phyloP scores from a whole-genome alignment of 208 protist genomes.

The Kentomonas sorsogonicus region DNA sequence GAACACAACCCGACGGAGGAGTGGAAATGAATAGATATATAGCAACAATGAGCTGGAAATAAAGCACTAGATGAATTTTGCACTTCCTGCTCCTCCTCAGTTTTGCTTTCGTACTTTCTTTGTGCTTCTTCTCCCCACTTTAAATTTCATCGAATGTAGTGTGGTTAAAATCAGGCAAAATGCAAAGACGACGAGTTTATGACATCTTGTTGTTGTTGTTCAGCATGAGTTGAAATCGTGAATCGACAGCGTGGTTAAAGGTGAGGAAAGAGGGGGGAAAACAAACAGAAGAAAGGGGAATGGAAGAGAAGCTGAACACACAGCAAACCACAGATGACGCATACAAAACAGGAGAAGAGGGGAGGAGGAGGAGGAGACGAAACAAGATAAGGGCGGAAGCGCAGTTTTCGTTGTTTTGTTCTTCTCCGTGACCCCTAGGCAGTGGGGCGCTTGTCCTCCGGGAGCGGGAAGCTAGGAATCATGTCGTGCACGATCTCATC shows the following conservation, averaged over 20 bases:
- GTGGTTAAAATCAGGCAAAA: constrained; percentile 3
- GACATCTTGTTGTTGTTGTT: no score
- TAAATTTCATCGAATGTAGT: no score
- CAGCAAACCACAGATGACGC: not conserved
- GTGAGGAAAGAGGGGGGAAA: not conserved
- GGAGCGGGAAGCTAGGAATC: constrained; percentile 85
- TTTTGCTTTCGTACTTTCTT: no score
- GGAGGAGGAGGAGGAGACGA: not conserved
- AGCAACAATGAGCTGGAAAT: no score
- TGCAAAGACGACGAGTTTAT: no score
- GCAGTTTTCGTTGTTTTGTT: not conserved
- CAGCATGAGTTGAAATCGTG: no score
- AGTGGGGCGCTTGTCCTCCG: constrained; percentile 84
- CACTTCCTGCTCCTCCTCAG: no score
- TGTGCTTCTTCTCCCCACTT: no score
- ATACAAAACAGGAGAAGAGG: not conserved
- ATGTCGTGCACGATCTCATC: constrained; percentile 83
- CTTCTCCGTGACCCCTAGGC: constrained; percentile 11
- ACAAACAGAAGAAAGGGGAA: not conserved
- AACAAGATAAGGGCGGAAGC: not conserved
- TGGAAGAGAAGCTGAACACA: not conserved
- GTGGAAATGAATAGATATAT: no score
- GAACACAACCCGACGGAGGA: no score
- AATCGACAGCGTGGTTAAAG: not conserved
- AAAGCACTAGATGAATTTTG: no score